Evolutionary conservation across 2,329 filamentous ascomycete species (phyloP).

Genomic region (Nigrograna mackinnonii): DNA sequence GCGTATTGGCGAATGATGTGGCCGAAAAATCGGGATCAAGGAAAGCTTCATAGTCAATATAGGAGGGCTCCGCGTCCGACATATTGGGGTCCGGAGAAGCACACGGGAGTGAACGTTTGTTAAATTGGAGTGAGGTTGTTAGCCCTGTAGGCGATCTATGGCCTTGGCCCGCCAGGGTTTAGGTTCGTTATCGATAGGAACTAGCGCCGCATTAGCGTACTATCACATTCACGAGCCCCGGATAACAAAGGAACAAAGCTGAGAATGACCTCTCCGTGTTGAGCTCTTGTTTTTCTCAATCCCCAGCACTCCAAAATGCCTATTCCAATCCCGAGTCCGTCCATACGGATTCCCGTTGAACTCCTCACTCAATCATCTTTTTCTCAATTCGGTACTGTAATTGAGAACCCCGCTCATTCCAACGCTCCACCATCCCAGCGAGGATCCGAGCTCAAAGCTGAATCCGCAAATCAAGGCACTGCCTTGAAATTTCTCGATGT

Average conservation of each 20-base stretch:
- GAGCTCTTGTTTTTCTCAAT: no score
- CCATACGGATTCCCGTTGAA: conserved; percentile 58
- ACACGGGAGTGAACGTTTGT: no score
- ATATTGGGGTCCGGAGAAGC: conserved; percentile 18
- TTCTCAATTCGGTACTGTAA: conserved; percentile 78
- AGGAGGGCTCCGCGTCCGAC: conserved; percentile 66
- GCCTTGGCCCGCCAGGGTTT: no score
- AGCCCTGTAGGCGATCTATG: no score
- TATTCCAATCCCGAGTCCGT: conserved; percentile 42
- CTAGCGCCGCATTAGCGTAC: background rate
- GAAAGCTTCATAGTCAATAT: conserved; percentile 95
- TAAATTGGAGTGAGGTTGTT: no score
- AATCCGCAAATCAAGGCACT: conserved; percentile 80
- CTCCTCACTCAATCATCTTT: conserved; percentile 74
- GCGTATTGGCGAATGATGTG: conserved; percentile 80
- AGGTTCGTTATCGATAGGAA: background rate
- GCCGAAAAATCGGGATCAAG: conserved; percentile 82
- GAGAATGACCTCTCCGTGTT: no score
- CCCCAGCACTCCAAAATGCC: conserved; percentile 43
- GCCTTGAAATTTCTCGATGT: conserved; percentile 86
- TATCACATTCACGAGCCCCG: conserved; percentile 10
- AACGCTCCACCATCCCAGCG: conserved; percentile 53
- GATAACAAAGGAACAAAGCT: no score
- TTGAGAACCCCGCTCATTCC: conserved; percentile 69
- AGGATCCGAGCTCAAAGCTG: conserved; percentile 50